Evolutionary conservation across 257 asterid genomes (phyloP).

Genomic region (Galeopsis tetrahit): DNA sequence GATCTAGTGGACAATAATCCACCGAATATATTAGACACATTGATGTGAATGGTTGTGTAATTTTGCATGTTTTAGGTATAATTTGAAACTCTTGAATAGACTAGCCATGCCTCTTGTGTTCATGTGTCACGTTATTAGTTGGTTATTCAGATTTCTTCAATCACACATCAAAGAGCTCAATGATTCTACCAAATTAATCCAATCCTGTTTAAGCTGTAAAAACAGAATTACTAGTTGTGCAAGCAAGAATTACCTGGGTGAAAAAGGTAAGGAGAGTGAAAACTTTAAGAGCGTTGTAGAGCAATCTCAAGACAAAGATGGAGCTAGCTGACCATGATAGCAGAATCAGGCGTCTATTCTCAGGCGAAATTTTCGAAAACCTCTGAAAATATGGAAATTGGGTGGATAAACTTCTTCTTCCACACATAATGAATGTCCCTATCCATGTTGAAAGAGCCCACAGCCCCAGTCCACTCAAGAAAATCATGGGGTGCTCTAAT

Average conservation of each 20-base stretch:
- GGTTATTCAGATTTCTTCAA: not conserved
- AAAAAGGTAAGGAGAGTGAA: constrained; percentile 56
- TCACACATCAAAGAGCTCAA: not conserved
- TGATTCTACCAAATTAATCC: not conserved
- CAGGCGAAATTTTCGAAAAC: constrained; percentile 47
- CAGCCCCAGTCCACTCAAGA: constrained; percentile 42
- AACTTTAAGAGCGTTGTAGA: constrained; percentile 48
- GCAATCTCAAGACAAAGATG: constrained; percentile 47
- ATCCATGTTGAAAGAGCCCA: constrained; percentile 63
- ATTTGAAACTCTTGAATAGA: not conserved
- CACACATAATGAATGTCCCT: constrained; percentile 71
- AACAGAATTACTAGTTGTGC: not conserved
- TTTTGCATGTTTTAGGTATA: not conserved
- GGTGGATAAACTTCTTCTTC: constrained; percentile 52
- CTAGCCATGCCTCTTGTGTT: not conserved
- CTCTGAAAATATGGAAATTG: constrained; percentile 60
- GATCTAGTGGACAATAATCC: not conserved
- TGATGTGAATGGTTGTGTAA: not conserved
- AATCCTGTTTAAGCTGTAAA: not conserved
- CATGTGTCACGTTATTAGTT: not conserved
- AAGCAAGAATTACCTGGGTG: constrained; percentile 57
- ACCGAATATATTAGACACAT: not conserved
- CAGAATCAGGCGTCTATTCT: constrained; percentile 52
- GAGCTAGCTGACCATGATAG: constrained; percentile 61
- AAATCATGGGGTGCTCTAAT: constrained; percentile 56